Evolutionary conservation across 345 rosid genomes (phyloP).

Genomic region (Salix caprea): DNA sequence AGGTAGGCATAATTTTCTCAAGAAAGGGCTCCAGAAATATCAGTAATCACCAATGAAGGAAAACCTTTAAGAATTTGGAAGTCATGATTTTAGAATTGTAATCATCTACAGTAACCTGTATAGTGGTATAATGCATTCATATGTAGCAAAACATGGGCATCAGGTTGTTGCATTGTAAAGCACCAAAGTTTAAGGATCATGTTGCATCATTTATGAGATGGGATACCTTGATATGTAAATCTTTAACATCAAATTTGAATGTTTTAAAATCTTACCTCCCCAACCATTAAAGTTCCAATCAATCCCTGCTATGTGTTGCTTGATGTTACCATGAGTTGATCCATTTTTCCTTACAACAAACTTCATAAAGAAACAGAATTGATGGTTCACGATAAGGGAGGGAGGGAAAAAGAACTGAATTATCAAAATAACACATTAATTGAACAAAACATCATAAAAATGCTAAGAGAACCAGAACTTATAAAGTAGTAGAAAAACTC

Average conservation of each 20-base stretch:
- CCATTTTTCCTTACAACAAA: constrained; percentile 48
- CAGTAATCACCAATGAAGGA: not conserved
- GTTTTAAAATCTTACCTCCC: constrained; percentile 59
- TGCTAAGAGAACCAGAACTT: not conserved
- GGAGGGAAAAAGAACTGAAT: not conserved
- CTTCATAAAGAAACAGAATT: constrained; percentile 26
- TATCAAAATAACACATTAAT: not conserved
- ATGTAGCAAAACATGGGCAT: not conserved
- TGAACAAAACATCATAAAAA: not conserved
- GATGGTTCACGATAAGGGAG: not conserved
- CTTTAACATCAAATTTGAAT: not conserved
- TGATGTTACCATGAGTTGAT: constrained; percentile 17
- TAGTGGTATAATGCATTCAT: not conserved
- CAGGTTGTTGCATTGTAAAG: not conserved
- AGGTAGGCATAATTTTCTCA: not conserved
- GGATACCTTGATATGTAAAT: not conserved
- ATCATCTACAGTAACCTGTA: not conserved
- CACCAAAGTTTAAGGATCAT: not conserved
- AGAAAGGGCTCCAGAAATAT: not conserved
- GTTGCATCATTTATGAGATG: not conserved
- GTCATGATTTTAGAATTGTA: not conserved
- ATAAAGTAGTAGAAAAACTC: constrained; percentile 24
- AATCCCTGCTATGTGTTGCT: constrained; percentile 65
- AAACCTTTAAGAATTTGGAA: not conserved
- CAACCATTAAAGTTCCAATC: constrained; percentile 89